Conservation (phyloP, 2,329 filamentous ascomycete genomes). For the Ophiostoma sp. region DNA sequence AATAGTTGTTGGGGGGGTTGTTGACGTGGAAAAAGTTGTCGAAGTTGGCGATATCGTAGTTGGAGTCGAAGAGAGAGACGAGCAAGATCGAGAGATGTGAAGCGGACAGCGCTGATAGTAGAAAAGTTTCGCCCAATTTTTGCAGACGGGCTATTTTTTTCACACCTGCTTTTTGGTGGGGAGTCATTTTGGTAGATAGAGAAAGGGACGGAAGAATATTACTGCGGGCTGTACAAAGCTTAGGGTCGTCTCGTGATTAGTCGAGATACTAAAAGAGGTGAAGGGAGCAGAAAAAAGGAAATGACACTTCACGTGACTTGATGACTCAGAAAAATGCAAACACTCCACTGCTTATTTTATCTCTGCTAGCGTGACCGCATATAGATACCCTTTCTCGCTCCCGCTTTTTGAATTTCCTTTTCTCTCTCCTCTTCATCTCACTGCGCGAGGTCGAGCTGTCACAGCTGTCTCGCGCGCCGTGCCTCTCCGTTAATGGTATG, state of each 20-base stretch:
- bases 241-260: neutral
- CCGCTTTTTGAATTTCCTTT: neutral
- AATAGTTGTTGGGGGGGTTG: slow-evolving; percentile 33
- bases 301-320: neutral
- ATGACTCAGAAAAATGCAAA: slow-evolving; percentile 16
- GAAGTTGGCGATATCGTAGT: slow-evolving; percentile 18
- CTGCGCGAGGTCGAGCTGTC: slow-evolving; percentile 5
- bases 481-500: slow-evolving; percentile 15
- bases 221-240: neutral
- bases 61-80: slow-evolving; percentile 26
- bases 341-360: neutral
- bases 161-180: slow-evolving; percentile 2
- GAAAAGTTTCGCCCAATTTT: slow-evolving; percentile 9
- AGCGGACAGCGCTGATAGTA: slow-evolving; percentile 23
- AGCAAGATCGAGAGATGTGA: slow-evolving; percentile 22
- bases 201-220: neutral
- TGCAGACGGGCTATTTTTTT: slow-evolving; percentile 22
- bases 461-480: neutral
- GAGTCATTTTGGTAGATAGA: neutral
- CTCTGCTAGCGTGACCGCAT: neutral
- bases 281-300: too few relatives aligned
- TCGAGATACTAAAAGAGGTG: too few relatives aligned
- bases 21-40: slow-evolving; percentile 35
- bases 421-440: slow-evolving; percentile 11
- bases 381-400: neutral